Conservation (phyloP, 768 basidiomycete genomes). For the Coprinellus aureogranulatus region DNA sequence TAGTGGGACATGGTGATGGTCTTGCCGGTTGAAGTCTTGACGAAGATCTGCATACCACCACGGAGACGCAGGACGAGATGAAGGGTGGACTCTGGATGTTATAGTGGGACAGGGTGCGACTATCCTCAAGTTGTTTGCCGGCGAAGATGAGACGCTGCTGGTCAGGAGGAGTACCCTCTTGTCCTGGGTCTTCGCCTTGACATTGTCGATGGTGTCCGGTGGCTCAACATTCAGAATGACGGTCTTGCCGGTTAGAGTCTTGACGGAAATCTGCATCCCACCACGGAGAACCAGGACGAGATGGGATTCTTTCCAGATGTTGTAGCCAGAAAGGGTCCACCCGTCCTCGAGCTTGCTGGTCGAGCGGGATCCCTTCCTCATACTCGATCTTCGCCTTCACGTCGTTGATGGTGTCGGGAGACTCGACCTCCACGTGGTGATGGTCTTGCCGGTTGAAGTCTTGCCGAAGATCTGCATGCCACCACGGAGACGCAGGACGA, state of each 20-base stretch:
- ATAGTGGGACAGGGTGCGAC: constrained; percentile 86
- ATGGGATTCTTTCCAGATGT: no score
- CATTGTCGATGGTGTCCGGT: no score
- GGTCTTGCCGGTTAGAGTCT: no score
- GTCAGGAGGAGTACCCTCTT: constrained; percentile 83
- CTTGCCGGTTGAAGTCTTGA: constrained; percentile 86
- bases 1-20: constrained; percentile 87
- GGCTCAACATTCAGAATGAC: no score
- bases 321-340: no score
- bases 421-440: constrained; percentile 89
- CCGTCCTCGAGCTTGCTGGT: no score
- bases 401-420: constrained; percentile 83
- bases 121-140: constrained; percentile 90
- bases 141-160: constrained; percentile 91
- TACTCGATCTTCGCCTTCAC: constrained; percentile 93
- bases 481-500: constrained; percentile 86
- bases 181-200: no score
- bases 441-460: constrained; percentile 86
- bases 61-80: constrained; percentile 82
- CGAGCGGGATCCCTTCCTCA: no score
- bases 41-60: constrained; percentile 90
- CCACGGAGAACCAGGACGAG: no score
- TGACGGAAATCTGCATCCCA: no score
- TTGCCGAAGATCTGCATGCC: constrained; percentile 87
- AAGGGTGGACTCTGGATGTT: constrained; percentile 86